These are phyloP conservation scores for Gracilaria domingensis DNA, from an alignment of 23 red algal species.

Conservation along the genomic window DNA sequence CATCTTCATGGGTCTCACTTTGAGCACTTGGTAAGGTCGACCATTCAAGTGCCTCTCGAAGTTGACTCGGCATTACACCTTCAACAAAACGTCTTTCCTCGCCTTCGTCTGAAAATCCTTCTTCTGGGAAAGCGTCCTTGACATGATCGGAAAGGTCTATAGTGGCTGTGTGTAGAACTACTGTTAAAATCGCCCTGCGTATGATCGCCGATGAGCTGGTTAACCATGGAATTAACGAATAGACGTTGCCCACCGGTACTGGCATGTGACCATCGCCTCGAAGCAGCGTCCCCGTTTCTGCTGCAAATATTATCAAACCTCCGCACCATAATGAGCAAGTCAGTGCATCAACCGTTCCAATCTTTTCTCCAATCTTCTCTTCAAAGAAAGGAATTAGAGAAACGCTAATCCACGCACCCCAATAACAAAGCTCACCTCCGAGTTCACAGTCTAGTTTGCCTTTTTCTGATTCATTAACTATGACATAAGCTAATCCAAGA, in stretches of 20 bases:
- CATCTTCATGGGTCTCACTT: background rate
- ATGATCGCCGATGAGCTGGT: background rate
- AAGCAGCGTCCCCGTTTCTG: conserved; percentile 38
- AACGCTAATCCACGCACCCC: conserved; percentile 46
- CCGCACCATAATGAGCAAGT: conserved; percentile 3
- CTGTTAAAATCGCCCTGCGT: conserved; percentile 47
- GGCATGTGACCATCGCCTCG: conserved; percentile 51
- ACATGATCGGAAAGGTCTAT: conserved; percentile 42
- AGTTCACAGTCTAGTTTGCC: background rate
- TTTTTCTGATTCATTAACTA: background rate
- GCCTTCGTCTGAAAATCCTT: conserved; percentile 56
- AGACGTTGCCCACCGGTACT: conserved; percentile 12
- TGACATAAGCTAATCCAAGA: background rate
- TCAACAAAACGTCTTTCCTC: conserved; percentile 41
- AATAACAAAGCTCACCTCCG: conserved; percentile 47
- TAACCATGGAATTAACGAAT: conserved; percentile 36
- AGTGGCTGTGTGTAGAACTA: conserved; percentile 39
- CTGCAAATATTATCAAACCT: conserved; percentile 39
- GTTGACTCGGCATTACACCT: conserved; percentile 14
- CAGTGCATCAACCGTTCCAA: conserved; percentile 13
- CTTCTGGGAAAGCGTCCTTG: conserved; percentile 29
- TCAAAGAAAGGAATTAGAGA: conserved; percentile 46
- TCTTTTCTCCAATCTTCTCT: background rate
- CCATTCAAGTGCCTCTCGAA: conserved; percentile 60
- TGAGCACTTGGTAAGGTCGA: background rate